Evolutionary conservation across 2,329 filamentous ascomycete genomes (phyloP), one percentile per base, ranked within the genome.

Genomic region (Akanthomyces lecanii): DNA sequence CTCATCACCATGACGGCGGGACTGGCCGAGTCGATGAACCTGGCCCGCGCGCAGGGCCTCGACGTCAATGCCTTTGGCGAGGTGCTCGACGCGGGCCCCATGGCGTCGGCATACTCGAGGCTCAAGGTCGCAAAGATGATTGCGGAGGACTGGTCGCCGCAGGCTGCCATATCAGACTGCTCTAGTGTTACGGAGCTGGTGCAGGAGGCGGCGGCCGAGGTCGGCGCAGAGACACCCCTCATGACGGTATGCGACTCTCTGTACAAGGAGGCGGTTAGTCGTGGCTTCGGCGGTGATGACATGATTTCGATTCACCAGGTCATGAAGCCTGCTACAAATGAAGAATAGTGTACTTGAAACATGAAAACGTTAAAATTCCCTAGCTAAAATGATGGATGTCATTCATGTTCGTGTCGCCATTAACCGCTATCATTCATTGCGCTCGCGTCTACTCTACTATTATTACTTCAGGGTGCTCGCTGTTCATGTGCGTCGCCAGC

Each of bases 11-110:
- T 73, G 62, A 72, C 71, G 5, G 73, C 67, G 1, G 73, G 72
- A 0, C 68, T 75, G 0, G 71, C 72, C 1, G 73, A 75, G 62
- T 69, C 73, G 2, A 70, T 74, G 67, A 71, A 70, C 60, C 67
- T 76, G 1, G 73, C 73, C 0, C 56, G 60, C 14, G 71, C 70
- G 2, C 72, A 74, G 54, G 71, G 72, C 2, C 67, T 76, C 1
- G 65, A 76, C 36, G 63, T 72, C 16, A 65, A 68, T 12, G 69
- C 72, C 0, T 69, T 75, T 23, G 69, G 66, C 0, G 51, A 69
- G 21, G 72, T 73, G 14, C 65, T 76, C 8, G 66, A 72, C 44
- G 71, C 71, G 1, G 69, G 72, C 0, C 73, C 70, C 0, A 67
- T 73, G 69, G 70, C 72, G 4, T 76, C 74, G 0, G 63, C 70